These are phyloP conservation scores for Saitozyma podzolica DNA, from an alignment of 768 basidiomycete species.

Conservation along the genomic window DNA sequence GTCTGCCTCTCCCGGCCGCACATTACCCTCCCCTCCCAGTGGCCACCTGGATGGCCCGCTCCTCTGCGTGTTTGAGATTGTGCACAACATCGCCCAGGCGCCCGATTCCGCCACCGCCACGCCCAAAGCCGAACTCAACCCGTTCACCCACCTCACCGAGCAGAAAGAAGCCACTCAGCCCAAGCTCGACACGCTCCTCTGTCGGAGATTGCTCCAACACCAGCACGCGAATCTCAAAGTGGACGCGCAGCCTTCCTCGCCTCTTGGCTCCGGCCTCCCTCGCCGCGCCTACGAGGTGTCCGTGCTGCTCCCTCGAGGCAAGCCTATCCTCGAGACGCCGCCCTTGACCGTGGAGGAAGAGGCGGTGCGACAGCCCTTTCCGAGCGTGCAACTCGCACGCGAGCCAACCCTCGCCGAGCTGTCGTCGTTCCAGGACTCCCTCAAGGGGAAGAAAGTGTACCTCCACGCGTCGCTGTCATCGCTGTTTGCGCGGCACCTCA, in stretches of 20 bases:
- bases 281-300: conserved; percentile 66
- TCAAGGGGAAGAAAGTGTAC: conserved; percentile 78
- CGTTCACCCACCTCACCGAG: conserved; percentile 29
- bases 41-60: conserved; percentile 55
- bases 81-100: conserved; percentile 56
- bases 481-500: conserved; percentile 87
- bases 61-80: conserved; percentile 63
- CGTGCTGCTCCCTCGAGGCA: conserved; percentile 59
- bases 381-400: conserved; percentile 59
- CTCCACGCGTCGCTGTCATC: conserved; percentile 84
- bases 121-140: conserved; percentile 39
- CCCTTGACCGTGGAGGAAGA: conserved; percentile 58
- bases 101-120: conserved; percentile 25
- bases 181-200: conserved; percentile 43
- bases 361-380: conserved; percentile 56
- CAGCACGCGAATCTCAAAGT: conserved; percentile 42
- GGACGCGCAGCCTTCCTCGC: conserved; percentile 53
- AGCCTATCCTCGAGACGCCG: conserved; percentile 59
- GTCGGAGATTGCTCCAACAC: conserved; percentile 37
- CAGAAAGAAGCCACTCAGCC: conserved; percentile 30
- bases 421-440: conserved; percentile 70
- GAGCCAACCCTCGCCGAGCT: conserved; percentile 83
- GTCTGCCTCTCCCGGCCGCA: conserved; percentile 37
- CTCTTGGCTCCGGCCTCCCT: conserved; percentile 28
- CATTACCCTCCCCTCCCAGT: conserved; percentile 37